Evolutionary conservation across 192 early-diverging fungal species (phyloP).

Genomic region (Coemansia sp.): DNA sequence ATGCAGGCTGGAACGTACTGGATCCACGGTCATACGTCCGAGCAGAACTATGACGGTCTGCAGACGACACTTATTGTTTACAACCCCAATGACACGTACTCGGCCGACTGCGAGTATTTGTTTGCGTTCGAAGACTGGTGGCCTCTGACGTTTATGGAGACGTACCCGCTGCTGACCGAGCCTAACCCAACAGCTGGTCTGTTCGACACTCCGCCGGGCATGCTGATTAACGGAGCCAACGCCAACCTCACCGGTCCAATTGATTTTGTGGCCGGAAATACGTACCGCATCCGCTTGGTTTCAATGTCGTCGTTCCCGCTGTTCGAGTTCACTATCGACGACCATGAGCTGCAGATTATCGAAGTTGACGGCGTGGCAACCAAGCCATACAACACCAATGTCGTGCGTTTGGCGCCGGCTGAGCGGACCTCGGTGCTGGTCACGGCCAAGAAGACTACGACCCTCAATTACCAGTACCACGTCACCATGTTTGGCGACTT

Average conservation of each 20-base stretch:
- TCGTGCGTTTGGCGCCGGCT: conserved; percentile 60
- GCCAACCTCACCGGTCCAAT: conserved; percentile 38
- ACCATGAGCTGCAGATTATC: conserved; percentile 69
- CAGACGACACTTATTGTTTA: conserved; percentile 70
- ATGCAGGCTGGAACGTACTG: conserved; percentile 84
- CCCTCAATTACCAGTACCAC: conserved; percentile 67
- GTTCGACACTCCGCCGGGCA: neutral
- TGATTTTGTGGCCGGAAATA: conserved; percentile 66
- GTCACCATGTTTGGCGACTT: conserved; percentile 67
- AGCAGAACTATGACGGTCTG: conserved; percentile 80
- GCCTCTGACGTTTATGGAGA: conserved; percentile 37
- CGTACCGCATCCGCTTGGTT: conserved; percentile 73
- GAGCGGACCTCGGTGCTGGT: conserved; percentile 77
- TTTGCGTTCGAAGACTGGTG: conserved; percentile 69
- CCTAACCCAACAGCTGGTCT: neutral
- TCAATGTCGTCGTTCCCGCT: conserved; percentile 62
- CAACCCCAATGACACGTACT: conserved; percentile 29
- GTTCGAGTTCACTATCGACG: conserved; percentile 70
- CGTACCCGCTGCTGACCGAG: neutral
- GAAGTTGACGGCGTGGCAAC: conserved; percentile 70
- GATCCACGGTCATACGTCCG: conserved; percentile 69
- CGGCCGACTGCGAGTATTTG: conserved; percentile 62
- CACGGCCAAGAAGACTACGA: conserved; percentile 55
- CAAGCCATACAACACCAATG: conserved; percentile 50
- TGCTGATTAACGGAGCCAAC: conserved; percentile 50